A percentile compares a stretch with the other conserved stretches of the same genome.
phyloP scores from a whole-genome alignment of 2,329 filamentous ascomycete genomes.

The Cordyceps fumosorosea region DNA sequence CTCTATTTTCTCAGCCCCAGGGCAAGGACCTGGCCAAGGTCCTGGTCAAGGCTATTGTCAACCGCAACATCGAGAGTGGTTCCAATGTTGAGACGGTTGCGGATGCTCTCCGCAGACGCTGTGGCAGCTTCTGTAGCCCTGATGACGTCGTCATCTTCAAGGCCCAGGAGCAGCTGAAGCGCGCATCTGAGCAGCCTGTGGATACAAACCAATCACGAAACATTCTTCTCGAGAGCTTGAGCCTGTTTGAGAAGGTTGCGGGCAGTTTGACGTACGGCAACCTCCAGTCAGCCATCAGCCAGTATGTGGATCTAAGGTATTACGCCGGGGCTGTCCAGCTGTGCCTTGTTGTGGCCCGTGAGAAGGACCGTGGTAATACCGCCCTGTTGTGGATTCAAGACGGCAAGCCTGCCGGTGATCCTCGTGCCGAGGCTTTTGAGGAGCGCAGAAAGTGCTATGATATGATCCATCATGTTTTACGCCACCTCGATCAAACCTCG shows the following conservation, averaged over 20 bases:
- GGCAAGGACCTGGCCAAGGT: slow-evolving; percentile 90
- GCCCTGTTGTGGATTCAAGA: slow-evolving; percentile 86
- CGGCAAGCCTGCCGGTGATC: slow-evolving; percentile 64
- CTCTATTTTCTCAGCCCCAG: slow-evolving; percentile 69
- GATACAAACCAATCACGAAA: slow-evolving; percentile 72
- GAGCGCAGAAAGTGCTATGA: slow-evolving; percentile 75
- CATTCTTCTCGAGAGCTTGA: slow-evolving; percentile 80
- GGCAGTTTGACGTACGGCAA: slow-evolving; percentile 75
- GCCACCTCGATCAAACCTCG: slow-evolving; percentile 66
- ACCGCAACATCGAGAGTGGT: slow-evolving; percentile 92
- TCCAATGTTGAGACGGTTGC: slow-evolving; percentile 97
- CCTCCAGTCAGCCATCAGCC: slow-evolving; percentile 67
- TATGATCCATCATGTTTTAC: slow-evolving; percentile 76
- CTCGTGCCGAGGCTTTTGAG: slow-evolving; percentile 60
- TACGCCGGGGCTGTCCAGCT: slow-evolving; percentile 91
- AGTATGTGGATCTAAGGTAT: slow-evolving; percentile 78
- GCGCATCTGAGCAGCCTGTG: slow-evolving; percentile 69
- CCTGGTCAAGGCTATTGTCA: slow-evolving; percentile 95
- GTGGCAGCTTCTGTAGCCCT: slow-evolving; percentile 93
- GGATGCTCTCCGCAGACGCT: slow-evolving; percentile 84
- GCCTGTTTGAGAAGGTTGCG: slow-evolving; percentile 83
- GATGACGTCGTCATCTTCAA: slow-evolving; percentile 99
- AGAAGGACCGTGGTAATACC: slow-evolving; percentile 79
- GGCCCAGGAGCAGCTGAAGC: slow-evolving; percentile 88
- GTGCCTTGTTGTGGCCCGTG: slow-evolving; percentile 72